Conservation (phyloP, 192 early-diverging fungal genomes). For the Allomyces arbusculus region DNA sequence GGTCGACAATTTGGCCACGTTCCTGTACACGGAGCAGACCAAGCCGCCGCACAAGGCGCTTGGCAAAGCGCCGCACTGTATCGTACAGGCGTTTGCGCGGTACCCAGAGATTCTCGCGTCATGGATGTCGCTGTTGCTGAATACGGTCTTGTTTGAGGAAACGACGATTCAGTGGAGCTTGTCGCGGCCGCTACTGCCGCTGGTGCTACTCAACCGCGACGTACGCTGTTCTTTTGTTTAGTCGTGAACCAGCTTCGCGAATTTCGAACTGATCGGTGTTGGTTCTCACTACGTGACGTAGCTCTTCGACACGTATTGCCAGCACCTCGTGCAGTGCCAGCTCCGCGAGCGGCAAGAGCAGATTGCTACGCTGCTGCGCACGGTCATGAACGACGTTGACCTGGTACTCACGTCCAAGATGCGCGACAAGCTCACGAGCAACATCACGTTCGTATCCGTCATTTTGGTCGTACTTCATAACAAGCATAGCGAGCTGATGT, state of each 20-base stretch:
- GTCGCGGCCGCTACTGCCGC: conserved; percentile 53
- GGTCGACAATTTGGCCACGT: conserved; percentile 50
- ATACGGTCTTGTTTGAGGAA: conserved; percentile 62
- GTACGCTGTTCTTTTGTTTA: not conserved
- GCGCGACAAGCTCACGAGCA: conserved; percentile 47
- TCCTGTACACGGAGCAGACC: conserved; percentile 28
- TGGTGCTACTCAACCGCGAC: conserved; percentile 56
- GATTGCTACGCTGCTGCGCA: conserved; percentile 12
- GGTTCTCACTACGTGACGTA: too few species aligned
- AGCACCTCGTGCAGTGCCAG: conserved; percentile 29
- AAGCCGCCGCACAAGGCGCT: conserved; percentile 13
- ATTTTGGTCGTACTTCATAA: conserved; percentile 10
- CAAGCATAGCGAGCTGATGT: conserved; percentile 16
- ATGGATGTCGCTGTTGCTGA: conserved; percentile 43
- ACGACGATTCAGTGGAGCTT: conserved; percentile 61
- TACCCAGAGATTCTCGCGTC: conserved; percentile 41
- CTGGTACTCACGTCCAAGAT: conserved; percentile 24
- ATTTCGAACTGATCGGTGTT: not conserved
- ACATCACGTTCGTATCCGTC: conserved; percentile 14
- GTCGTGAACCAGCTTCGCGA: not conserved
- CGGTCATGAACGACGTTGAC: conserved; percentile 41
- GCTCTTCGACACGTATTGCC: conserved; percentile 25
- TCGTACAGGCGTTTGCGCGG: conserved; percentile 26
- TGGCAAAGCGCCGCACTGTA: conserved; percentile 22
- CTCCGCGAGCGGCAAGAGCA: conserved; percentile 22